phyloP scores from a whole-genome alignment of 2,329 filamentous ascomycete species.

The Tympanopsis confertula region DNA sequence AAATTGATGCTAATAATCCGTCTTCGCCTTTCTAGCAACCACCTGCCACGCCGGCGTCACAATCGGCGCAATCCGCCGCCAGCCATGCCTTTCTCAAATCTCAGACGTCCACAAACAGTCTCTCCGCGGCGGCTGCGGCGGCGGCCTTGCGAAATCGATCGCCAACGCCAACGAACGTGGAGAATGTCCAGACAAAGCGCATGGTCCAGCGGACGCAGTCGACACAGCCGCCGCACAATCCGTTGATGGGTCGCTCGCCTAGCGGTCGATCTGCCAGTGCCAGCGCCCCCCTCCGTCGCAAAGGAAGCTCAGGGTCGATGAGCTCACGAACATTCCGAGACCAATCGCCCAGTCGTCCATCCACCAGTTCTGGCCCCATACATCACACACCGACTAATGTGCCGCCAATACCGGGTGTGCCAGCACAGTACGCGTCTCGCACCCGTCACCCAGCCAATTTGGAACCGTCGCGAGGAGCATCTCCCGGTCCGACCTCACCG shows the following conservation, averaged over 20 bases:
- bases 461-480: no score
- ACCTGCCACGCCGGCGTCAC: slow-evolving; percentile 30
- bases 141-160: slow-evolving; percentile 48
- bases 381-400: slow-evolving; percentile 5
- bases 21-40: no score
- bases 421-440: background rate
- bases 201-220: slow-evolving; percentile 45
- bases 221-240: slow-evolving; percentile 31
- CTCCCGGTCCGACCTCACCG: no score
- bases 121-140: slow-evolving; percentile 50
- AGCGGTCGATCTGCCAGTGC: slow-evolving; percentile 20
- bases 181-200: slow-evolving; percentile 51
- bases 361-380: slow-evolving; percentile 21
- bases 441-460: background rate
- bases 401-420: background rate
- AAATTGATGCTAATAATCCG: no score
- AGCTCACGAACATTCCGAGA: slow-evolving; percentile 50
- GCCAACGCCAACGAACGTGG: slow-evolving; percentile 43
- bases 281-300: slow-evolving; percentile 27
- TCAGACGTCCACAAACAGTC: slow-evolving; percentile 34
- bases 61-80: slow-evolving; percentile 45
- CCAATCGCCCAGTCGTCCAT: slow-evolving; percentile 29
- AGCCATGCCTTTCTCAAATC: slow-evolving; percentile 43
- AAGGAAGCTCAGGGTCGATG: slow-evolving; percentile 46
- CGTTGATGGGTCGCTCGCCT: slow-evolving; percentile 9